Base-by-base conservation (phyloP, 176 grass and related monocot species). In the Raddia guianensis region DNA sequence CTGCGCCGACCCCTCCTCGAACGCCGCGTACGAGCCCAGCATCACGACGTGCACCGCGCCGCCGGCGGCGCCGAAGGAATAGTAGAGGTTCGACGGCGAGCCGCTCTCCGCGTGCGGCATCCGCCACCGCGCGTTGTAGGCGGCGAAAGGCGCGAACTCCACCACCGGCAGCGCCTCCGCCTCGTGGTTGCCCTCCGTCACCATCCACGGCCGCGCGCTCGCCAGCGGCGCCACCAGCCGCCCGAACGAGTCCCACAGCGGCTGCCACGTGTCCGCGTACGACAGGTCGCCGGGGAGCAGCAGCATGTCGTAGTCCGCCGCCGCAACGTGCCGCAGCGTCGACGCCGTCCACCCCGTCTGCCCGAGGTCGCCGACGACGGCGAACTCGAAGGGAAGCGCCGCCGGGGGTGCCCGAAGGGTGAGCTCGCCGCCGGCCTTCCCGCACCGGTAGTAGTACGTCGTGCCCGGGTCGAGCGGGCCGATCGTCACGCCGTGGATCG, bases 161-260 rank as follows among this genome's bases (percentile, higher is more conserved):
- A 90, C 64, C 10, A 81, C 8, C n/a, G 71, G 86, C 12, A 91
- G 46, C 8, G 89, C 4, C 75, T 94, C 91, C 1, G 76, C 20
- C 71, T 97, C 94, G 62, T 97, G 94, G 87, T 97, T 94, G 76
- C 94, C 94, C 82, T 82, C 66, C 48, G 89, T 90, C 75, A 94
- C 89, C 94, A 97, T 94, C 94, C 94, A 97, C 9, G 94, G 91
- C 21, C 91, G 87, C 10, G 63, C 58, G 74, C 94, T 89, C 37
- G 94, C 94, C 63, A 84, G 85, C 20, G 89, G 94, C 45, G 90
- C 66, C 6, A 97, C 87, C 4, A 97, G 76, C 0, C 87, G 94
- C 9, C 89, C 94, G 45, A 82, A 97, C 42, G 91, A 90, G 72
- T 97, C 91, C 94, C 94, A 97, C 47, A 90, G 66, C 3, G 89